phyloP scores from a whole-genome alignment of 495 filamentous ascomycete species.

The Rhypophila decipiens region DNA sequence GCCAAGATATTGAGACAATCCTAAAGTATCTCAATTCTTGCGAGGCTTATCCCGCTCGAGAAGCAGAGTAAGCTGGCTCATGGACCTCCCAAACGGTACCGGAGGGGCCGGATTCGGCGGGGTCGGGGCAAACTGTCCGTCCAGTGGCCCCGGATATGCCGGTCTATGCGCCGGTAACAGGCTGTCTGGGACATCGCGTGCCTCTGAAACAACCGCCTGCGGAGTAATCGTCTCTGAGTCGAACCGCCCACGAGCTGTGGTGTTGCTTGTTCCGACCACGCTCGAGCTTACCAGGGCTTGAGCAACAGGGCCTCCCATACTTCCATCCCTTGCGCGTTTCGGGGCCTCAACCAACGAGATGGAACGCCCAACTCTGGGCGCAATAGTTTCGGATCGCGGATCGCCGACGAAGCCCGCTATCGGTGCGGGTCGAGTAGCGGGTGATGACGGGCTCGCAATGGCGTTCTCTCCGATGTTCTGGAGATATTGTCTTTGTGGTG shows the following conservation, averaged over 20 bases:
- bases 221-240: constrained; percentile 23
- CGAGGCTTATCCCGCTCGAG: constrained; percentile 32
- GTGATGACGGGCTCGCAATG: too few relatives aligned
- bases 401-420: constrained; percentile 23
- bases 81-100: constrained; percentile 38
- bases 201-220: constrained; percentile 10
- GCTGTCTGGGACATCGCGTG: constrained; percentile 18
- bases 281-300: constrained; percentile 19
- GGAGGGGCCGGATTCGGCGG: constrained; percentile 26
- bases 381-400: constrained; percentile 2
- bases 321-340: neutral
- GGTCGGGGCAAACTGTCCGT: constrained; percentile 32
- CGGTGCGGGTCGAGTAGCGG: too few relatives aligned
- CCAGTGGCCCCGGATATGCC: constrained; percentile 20
- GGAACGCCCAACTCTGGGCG: constrained; percentile 24
- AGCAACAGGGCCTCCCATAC: constrained; percentile 6
- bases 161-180: constrained; percentile 17
- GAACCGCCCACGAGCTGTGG: constrained; percentile 31
- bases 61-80: constrained; percentile 45
- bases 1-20: neutral
- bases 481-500: constrained; percentile 11
- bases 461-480: constrained; percentile 13
- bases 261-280: constrained; percentile 24
- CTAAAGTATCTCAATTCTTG: constrained; percentile 2
- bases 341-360: constrained; percentile 23